A percentile compares a stretch with the other conserved stretches of the same genome.
Conservation (phyloP, 495 filamentous ascomycete species). For the Xylaria nigripes region DNA sequence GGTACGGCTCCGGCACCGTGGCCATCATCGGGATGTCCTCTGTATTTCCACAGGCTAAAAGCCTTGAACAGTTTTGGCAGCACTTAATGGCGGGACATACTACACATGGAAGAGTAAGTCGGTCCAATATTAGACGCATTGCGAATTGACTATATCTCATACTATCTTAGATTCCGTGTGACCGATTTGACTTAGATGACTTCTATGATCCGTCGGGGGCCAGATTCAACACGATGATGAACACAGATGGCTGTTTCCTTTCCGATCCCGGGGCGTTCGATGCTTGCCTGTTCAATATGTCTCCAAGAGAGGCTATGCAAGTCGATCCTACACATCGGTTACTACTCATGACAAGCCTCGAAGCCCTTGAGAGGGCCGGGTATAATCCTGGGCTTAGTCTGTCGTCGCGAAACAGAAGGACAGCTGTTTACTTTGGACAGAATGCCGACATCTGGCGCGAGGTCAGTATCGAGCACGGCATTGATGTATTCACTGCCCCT, state of each 20-base stretch:
- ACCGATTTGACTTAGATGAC: slow-evolving; percentile 61
- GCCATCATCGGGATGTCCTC: slow-evolving; percentile 58
- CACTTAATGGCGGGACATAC: slow-evolving; percentile 46
- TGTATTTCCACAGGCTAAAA: slow-evolving; percentile 48
- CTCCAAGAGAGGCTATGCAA: slow-evolving; percentile 65
- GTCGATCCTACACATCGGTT: slow-evolving; percentile 69
- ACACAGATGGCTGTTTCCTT: slow-evolving; percentile 67
- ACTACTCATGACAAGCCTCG: slow-evolving; percentile 61
- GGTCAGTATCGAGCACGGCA: slow-evolving; percentile 63
- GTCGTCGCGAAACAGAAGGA: slow-evolving; percentile 35
- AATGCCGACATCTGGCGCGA: slow-evolving; percentile 75
- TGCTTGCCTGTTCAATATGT: slow-evolving; percentile 73
- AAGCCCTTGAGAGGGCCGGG: slow-evolving; percentile 69
- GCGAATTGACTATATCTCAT: slow-evolving; percentile 20
- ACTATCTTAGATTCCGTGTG: slow-evolving; percentile 42
- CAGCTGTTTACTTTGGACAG: slow-evolving; percentile 76
- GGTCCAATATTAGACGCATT: slow-evolving; percentile 8
- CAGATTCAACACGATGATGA: slow-evolving; percentile 57
- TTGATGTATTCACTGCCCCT: slow-evolving; percentile 74
- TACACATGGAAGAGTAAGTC: slow-evolving; percentile 19
- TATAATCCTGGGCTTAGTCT: slow-evolving; percentile 51
- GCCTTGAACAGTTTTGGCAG: slow-evolving; percentile 50
- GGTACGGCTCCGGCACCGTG: slow-evolving; percentile 18
- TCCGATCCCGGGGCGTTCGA: slow-evolving; percentile 65
- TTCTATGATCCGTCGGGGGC: slow-evolving; percentile 60